Base-by-base conservation (phyloP, 176 grass and related monocot genomes). In the Saccharum officinarum region DNA sequence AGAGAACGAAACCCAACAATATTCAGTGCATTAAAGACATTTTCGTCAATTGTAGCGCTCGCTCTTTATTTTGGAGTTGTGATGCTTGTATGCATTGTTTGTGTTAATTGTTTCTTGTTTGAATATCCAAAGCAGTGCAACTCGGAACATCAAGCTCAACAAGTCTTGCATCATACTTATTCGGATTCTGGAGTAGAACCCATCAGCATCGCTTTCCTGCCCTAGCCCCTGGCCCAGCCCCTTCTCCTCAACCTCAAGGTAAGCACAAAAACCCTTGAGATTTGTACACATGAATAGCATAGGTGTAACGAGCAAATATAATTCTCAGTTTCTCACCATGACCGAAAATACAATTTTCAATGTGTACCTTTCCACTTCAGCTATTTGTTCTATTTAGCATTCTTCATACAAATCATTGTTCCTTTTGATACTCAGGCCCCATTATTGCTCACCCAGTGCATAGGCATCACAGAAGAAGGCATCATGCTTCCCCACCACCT, bases 211-310 rank as follows among this genome's bases (percentile, higher is more conserved):
- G 33, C 26, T 70, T 65, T 82, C 77, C 76, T 84, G 67, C 67
- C 67, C 67, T 85, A 13, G 83, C 86, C 26, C 73, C 86, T 36
- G 87, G 86, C 15, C 92, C 90, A 67, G 69, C 83, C 13, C 71
- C 84, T 81, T 88, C 72, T 41, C 86, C 86, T 75, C 68, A 85
- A 67, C 45, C 86, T 84, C 88, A 88, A 40, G 33, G 93, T 95
- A 89, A 82, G 41, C 42, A 85, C 17, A 73, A 75, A 40, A n/a
- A 75, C 23, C 64, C 49, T 28, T 70, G 68, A 80, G 15, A 42
- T 83, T 31, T 63, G 69, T 37, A 31, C 30, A 67, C 59, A 26
- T 7, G 46, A 63, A 62, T 78, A 42, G 42, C 64, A 76, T 33
- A 18, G 25, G 55, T 73, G 57, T 66, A 73, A 0, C 26, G 62